phyloP scores from a whole-genome alignment of 164 flowering plant genomes.

The Magnolia officinalis region DNA sequence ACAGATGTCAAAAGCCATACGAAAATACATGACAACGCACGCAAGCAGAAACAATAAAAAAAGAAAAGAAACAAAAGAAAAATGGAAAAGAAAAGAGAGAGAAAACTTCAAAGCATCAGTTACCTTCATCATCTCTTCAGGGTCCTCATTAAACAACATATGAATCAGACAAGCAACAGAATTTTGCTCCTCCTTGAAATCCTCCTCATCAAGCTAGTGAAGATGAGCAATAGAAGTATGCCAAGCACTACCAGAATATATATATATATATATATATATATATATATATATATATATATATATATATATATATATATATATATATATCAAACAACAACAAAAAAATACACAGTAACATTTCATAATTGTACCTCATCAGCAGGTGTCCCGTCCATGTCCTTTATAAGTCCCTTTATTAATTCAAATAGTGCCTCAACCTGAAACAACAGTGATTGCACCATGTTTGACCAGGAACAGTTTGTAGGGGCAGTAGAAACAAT shows the following conservation, averaged over 20 bases:
- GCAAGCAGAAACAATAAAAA: background rate
- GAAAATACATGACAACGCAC: background rate
- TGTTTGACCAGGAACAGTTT: background rate
- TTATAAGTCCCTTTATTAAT: conserved; percentile 83
- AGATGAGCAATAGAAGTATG: background rate
- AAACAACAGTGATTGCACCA: conserved; percentile 4
- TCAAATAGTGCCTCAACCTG: conserved; percentile 97
- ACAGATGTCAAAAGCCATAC: background rate
- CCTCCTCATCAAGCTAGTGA: conserved; percentile 80
- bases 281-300: no score
- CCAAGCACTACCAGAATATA: background rate
- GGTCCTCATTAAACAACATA: conserved; percentile 79
- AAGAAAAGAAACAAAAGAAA: background rate
- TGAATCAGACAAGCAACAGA: conserved; percentile 94
- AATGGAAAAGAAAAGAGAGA: background rate
- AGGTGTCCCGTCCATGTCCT: conserved; percentile 66
- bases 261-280: background rate
- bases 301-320: background rate
- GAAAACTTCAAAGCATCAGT: conserved; percentile 1
- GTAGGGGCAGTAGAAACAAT: conserved; percentile 3
- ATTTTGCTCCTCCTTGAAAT: conserved; percentile 95
- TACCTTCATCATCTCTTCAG: conserved; percentile 96
- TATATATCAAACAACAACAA: background rate
- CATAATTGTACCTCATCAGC: conserved; percentile 59
- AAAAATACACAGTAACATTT: background rate